Conservation (phyloP, 257 asterid species). For the Solanum appendiculatum region DNA sequence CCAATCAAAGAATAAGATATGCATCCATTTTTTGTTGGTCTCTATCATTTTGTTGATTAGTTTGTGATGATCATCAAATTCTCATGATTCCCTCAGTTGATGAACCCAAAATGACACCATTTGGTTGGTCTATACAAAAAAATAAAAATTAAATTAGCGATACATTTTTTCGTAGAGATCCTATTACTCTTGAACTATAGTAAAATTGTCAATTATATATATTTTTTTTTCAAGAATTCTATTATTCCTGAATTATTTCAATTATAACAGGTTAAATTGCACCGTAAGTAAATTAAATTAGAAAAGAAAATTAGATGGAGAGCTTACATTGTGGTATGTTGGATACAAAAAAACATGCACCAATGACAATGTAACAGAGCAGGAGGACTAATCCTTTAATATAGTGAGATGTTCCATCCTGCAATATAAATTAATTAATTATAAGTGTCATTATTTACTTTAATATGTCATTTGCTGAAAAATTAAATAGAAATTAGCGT, state of each 20-base stretch:
- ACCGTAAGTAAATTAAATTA: neutral
- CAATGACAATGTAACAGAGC: constrained; percentile 65
- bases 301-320: neutral
- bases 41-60: neutral
- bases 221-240: neutral
- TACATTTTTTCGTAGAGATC: neutral
- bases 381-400: constrained; percentile 77
- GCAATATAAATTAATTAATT: neutral
- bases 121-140: constrained; percentile 7
- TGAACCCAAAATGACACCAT: constrained; percentile 1
- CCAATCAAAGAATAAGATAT: constrained; percentile 13
- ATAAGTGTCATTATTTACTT: neutral
- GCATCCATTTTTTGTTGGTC: neutral
- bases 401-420: constrained; percentile 95
- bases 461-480: neutral
- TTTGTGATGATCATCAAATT: neutral
- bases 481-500: too few relatives aligned
- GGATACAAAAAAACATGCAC: constrained; percentile 57
- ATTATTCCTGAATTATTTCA: neutral
- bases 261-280: neutral
- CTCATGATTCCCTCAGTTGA: constrained; percentile 24
- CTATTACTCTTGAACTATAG: neutral
- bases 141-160: neutral
- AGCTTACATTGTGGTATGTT: constrained; percentile 34
- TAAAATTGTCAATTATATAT: neutral